Evolutionary conservation across 179 eudicot species (phyloP), one percentile per base, ranked within the genome.

Genomic region (Patellifolia procumbens): DNA sequence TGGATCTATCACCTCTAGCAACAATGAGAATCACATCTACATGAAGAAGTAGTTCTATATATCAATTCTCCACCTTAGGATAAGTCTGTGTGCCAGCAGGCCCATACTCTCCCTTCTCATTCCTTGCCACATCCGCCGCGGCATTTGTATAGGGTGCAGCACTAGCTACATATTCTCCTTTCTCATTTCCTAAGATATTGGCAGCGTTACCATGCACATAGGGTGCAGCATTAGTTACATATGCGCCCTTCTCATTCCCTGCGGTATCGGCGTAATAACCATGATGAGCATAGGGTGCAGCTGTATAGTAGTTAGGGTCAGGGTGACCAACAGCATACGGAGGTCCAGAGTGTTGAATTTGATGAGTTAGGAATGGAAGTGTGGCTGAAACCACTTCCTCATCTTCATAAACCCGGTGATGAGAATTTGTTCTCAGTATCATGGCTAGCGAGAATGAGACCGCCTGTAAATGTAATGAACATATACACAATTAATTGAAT

Each of bases 391-490:
- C n/a, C n/a, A n/a, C n/a, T 32, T 74, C 68, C 17, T 76, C 76
- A n/a, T 75, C 79, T 66, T 80, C 64, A 31, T 48, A 17, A 1
- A 75, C 31, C 10, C 49, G 7, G 20, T 15, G 1, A 26, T 43
- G 17, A 19, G 34, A 24, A 13, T 59, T 74, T 56, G 80, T 52
- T 70, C 85, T 79, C 37, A 89, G 77, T 61, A 87, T 26, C 34
- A 84, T 70, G 46, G 92, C 92, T 63, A 87, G 46, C 11, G 84
- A 52, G 65, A 83, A 32, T 31, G 87, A 79, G 37, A 49, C n/a
- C 0, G 56, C 83, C 91, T 88, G 87, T 75, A 73, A 24, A n/a
- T n/a, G n/a, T 39, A 56, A 55, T 39, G 1, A 15, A 2, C 49
- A 7, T 13, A 76, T 35, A 8, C 11, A 55, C n/a, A 55, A 4